Conservation (phyloP, 1,139 yeast species). For the Sugiyamaella pinicola region DNA sequence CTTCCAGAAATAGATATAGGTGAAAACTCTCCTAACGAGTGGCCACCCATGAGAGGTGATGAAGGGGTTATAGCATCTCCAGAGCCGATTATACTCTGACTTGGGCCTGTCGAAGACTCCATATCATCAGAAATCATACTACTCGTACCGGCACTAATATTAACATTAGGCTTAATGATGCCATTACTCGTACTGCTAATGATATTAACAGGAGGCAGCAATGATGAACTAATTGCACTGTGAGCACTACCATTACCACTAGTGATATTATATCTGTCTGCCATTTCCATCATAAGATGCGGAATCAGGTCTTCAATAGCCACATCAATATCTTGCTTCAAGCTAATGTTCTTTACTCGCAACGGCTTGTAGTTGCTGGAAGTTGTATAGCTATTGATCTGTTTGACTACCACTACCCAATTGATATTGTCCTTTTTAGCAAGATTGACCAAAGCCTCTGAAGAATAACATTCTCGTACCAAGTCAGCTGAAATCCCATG, state of each 20-base stretch:
- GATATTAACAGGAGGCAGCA: slow-evolving; percentile 9
- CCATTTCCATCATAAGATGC: slow-evolving; percentile 51
- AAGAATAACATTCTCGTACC: slow-evolving; percentile 49
- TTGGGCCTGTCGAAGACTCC: slow-evolving; percentile 5
- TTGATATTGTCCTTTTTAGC: slow-evolving; percentile 72
- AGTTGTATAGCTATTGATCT: slow-evolving; percentile 43
- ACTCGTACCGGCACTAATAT: neutral
- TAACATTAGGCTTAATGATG: slow-evolving; percentile 1
- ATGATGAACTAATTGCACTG: neutral
- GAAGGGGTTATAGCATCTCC: neutral
- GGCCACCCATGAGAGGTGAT: slow-evolving; percentile 8
- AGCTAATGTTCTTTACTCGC: slow-evolving; percentile 62
- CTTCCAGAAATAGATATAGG: slow-evolving; percentile 12
- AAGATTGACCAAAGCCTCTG: slow-evolving; percentile 68
- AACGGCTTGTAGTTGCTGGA: slow-evolving; percentile 66
- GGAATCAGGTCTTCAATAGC: slow-evolving; percentile 64
- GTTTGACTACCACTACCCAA: slow-evolving; percentile 76
- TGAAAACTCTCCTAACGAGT: slow-evolving; percentile 2
- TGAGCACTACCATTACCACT: neutral
- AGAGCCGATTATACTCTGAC: neutral
- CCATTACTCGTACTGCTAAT: slow-evolving; percentile 11
- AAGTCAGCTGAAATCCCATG: slow-evolving; percentile 72
- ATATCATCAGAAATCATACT: slow-evolving; percentile 9
- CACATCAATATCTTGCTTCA: slow-evolving; percentile 67
- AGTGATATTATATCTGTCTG: slow-evolving; percentile 32